A percentile compares a stretch with the other conserved stretches of the same genome.
These are phyloP conservation scores for Nothomitra cinnamomea DNA, from an alignment of 2,329 filamentous ascomycete genomes.

Conservation along the genomic window DNA sequence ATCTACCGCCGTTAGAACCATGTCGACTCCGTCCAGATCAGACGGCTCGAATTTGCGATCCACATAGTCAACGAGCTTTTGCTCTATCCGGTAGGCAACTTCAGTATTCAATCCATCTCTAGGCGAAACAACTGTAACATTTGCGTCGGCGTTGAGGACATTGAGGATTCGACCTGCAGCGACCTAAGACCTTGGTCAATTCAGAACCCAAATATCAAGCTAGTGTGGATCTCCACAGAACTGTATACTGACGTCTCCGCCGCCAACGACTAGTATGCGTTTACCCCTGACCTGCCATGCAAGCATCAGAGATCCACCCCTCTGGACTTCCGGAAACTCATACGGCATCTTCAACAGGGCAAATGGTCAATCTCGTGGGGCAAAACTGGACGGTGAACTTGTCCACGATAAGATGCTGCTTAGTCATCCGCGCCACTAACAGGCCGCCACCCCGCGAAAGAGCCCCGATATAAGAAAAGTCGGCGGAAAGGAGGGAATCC, in stretches of 20 bases:
- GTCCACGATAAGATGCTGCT: not conserved
- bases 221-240: not conserved
- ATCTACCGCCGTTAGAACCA: slow-evolving; percentile 89
- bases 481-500: not conserved
- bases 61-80: slow-evolving; percentile 60
- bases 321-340: slow-evolving; percentile 64
- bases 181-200: slow-evolving; percentile 42
- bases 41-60: slow-evolving; percentile 70
- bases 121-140: slow-evolving; percentile 73
- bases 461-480: too few species aligned
- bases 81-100: slow-evolving; percentile 62
- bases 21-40: slow-evolving; percentile 68
- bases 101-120: slow-evolving; percentile 68
- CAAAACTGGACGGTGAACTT: not conserved
- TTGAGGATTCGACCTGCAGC: slow-evolving; percentile 88
- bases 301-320: slow-evolving; percentile 81
- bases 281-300: slow-evolving; percentile 92
- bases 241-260: slow-evolving; percentile 58
- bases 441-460: not conserved
- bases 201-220: not conserved
- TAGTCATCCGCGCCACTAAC: not conserved
- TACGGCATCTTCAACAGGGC: slow-evolving; percentile 23
- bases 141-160: slow-evolving; percentile 85
- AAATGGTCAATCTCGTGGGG: slow-evolving; percentile 7
- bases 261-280: slow-evolving; percentile 79